Percentiles rank a stretch among this genome's conserved stretches.
phyloP scores from a whole-genome alignment of 2,329 filamentous ascomycete species.

The Alternaria gaisen region DNA sequence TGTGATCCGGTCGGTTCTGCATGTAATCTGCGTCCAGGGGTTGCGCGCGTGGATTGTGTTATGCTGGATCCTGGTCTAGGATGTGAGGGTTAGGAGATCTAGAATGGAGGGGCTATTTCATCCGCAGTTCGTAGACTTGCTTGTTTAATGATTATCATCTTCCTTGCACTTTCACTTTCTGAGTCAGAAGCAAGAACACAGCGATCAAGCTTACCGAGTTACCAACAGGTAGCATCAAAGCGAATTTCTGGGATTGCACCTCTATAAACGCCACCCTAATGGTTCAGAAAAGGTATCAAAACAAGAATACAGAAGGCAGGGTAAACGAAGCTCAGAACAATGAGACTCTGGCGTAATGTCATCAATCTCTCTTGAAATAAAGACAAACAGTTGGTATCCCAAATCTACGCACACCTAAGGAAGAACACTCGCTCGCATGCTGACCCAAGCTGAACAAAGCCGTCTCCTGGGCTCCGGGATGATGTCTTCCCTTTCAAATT shows the following conservation, averaged over 20 bases:
- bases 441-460: conserved; percentile 17
- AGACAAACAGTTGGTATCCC: conserved; percentile 27
- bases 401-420: conserved; percentile 25
- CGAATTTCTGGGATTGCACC: conserved; percentile 22
- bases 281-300: conserved; percentile 24
- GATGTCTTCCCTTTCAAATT: conserved; percentile 6
- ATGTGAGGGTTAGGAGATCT: neutral
- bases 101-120: conserved; percentile 1
- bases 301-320: conserved; percentile 10
- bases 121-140: neutral
- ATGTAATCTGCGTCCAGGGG: neutral
- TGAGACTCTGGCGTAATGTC: conserved; percentile 13
- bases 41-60: neutral
- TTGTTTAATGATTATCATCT: neutral
- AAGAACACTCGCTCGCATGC: conserved; percentile 14
- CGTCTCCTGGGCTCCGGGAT: conserved; percentile 2
- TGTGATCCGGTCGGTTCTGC: neutral
- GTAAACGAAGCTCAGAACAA: conserved; percentile 10
- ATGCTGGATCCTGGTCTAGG: neutral
- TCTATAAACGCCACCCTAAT: conserved; percentile 45
- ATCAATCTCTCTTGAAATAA: conserved; percentile 16
- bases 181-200: neutral
- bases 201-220: neutral
- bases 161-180: neutral
- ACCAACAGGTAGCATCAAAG: conserved; percentile 3